Evolutionary conservation across 2,329 filamentous ascomycete genomes (phyloP), one percentile per base, ranked within the genome.

Genomic region (Fusarium pseudograminearum): DNA sequence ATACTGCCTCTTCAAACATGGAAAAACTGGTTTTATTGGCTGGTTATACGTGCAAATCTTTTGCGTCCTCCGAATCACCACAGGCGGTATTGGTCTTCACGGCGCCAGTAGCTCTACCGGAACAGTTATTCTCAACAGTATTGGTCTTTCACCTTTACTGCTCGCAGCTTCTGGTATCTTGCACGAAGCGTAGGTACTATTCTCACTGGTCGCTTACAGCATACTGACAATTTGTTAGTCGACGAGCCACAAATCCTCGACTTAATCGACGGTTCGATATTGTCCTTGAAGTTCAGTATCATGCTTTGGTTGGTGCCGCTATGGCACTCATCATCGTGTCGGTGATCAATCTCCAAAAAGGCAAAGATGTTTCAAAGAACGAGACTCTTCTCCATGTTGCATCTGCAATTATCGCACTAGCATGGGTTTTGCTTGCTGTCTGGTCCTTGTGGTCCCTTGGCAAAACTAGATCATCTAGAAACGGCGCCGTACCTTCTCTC

Each of bases 1-100:
- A 14, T 63, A 63, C 22, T 63, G 60, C 10, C 47, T 63, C 8
- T 63, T 63, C 24, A 63, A 63, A 7, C 60, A 63, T 34, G 60
- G 58, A 46, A 63, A 63, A 5, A 63, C 57, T 5, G 60, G 60
- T 2, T 31, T 63, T 6, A 22, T 63, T 2, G 60, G 60, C 11
- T 63, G 60, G 60, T 28, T 63, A 2, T 63, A 62, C 9, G 20
- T 63, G 3, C 60, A 63, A 36, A 41, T 63, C 12, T 63, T 63
- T 36, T 63, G 60, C 12, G 47, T 63, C 1, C 58, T 63, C 9
- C 38, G 60, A 18, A 63, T 63, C 12, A 24, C n/a, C 2, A 63
- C 60, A 1, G 60, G 60, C 3, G 57, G 47, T 1, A 63, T 63
- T 26, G 60, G 60, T 16, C 57, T 63, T 8, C 34, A 63, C 1